Percentiles rank a stretch among this genome's conserved stretches.
Conservation (phyloP, 2,329 filamentous ascomycete species). For the Hypoxylon rubiginosum region DNA sequence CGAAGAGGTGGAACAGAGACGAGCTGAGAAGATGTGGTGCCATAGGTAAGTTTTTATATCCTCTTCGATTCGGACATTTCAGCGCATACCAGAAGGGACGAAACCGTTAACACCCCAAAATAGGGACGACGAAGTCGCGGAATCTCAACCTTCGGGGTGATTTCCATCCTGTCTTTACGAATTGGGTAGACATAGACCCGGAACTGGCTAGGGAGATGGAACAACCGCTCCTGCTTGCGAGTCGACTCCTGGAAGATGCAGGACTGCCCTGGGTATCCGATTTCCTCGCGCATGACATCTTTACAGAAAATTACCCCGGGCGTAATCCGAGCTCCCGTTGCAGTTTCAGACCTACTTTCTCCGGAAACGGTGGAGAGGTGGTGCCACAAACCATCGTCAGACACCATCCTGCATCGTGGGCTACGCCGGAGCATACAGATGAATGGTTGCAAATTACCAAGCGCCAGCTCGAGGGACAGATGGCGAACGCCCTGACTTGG, state of each 20-base stretch:
- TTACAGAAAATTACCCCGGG: slow-evolving; percentile 49
- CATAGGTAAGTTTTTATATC: slow-evolving; percentile 44
- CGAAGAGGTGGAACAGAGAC: slow-evolving; percentile 49
- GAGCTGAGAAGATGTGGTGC: slow-evolving; percentile 50
- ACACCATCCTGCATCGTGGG: slow-evolving; percentile 47
- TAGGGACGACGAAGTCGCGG: slow-evolving; percentile 44
- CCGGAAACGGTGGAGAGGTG: neutral
- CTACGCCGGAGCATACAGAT: slow-evolving; percentile 33
- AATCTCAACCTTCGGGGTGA: slow-evolving; percentile 46
- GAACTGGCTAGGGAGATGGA: slow-evolving; percentile 46
- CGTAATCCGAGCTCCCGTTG: slow-evolving; percentile 33
- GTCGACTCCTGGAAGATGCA: slow-evolving; percentile 47
- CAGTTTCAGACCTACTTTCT: slow-evolving; percentile 14
- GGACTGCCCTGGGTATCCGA: slow-evolving; percentile 54
- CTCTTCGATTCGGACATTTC: neutral
- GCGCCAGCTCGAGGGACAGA: slow-evolving; percentile 33
- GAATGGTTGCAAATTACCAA: slow-evolving; percentile 44
- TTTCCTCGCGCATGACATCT: slow-evolving; percentile 52
- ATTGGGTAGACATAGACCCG: slow-evolving; percentile 44
- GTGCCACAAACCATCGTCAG: slow-evolving; percentile 45
- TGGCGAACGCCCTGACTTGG: slow-evolving; percentile 49
- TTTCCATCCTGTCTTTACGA: slow-evolving; percentile 50
- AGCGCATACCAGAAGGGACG: neutral
- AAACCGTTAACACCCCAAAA: neutral
- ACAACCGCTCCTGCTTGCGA: slow-evolving; percentile 52